These are phyloP conservation scores for Cenchrus americanus DNA, from an alignment of 176 grass and related monocot genomes.

Conservation along the genomic window DNA sequence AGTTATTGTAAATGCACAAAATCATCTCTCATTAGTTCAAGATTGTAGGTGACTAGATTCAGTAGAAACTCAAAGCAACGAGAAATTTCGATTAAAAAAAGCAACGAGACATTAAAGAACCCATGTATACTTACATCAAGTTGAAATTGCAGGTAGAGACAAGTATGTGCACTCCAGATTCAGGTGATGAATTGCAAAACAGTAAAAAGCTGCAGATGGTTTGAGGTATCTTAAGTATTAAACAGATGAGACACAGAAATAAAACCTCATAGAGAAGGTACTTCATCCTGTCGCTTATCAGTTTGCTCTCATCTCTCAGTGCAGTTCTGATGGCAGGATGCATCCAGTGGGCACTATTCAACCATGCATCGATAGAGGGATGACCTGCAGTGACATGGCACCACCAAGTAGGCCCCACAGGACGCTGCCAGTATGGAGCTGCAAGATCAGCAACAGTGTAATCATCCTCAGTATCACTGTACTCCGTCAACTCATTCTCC, in stretches of 20 bases:
- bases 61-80: neutral
- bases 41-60: neutral
- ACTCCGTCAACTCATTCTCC: conserved; percentile 60
- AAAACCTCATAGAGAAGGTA: conserved; percentile 93
- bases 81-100: neutral
- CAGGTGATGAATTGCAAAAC: conserved; percentile 1
- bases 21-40: neutral
- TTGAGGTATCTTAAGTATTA: conserved; percentile 9
- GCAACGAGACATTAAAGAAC: neutral
- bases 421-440: conserved; percentile 88
- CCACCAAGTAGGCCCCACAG: conserved; percentile 93
- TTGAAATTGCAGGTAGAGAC: conserved; percentile 14
- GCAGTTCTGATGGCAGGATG: conserved; percentile 94
- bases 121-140: neutral
- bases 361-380: conserved; percentile 63
- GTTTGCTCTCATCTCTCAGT: conserved; percentile 79
- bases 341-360: conserved; percentile 87
- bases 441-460: conserved; percentile 93
- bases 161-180: neutral
- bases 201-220: neutral
- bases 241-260: conserved; percentile 34
- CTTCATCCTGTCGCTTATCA: conserved; percentile 98
- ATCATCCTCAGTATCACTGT: conserved; percentile 77
- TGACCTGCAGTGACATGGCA: conserved; percentile 81
- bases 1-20: neutral